A percentile compares a stretch with the other conserved stretches of the same genome.
phyloP scores from a whole-genome alignment of 345 rosid species.

The Combretum micranthum region DNA sequence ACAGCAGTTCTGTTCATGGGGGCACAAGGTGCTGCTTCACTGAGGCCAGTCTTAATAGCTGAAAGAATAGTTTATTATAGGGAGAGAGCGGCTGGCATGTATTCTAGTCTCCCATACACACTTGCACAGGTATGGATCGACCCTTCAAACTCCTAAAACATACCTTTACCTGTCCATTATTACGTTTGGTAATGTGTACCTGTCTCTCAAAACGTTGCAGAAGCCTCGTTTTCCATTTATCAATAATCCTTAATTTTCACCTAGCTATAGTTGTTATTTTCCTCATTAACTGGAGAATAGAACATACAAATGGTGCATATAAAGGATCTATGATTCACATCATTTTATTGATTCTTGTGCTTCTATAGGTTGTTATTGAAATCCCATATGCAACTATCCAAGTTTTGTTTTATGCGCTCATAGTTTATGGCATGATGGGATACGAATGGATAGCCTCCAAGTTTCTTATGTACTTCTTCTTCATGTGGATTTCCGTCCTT shows the following conservation, averaged over 20 bases:
- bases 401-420: slow-evolving; percentile 17
- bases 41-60: neutral
- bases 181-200: no score
- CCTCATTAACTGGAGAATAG: no score
- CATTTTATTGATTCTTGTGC: neutral
- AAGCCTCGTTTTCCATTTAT: no score
- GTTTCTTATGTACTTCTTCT: slow-evolving; percentile 27
- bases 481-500: slow-evolving; percentile 33
- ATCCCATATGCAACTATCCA: slow-evolving; percentile 41
- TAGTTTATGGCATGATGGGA: slow-evolving; percentile 40
- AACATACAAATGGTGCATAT: no score
- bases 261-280: no score
- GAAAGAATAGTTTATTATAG: slow-evolving; percentile 16
- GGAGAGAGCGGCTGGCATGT: slow-evolving; percentile 24
- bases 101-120: slow-evolving; percentile 16
- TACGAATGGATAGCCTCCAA: slow-evolving; percentile 39
- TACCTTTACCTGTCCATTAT: no score
- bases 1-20: slow-evolving; percentile 10
- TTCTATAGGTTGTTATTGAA: slow-evolving; percentile 35
- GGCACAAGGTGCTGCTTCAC: slow-evolving; percentile 5
- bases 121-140: slow-evolving; percentile 6
- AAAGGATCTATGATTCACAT: neutral
- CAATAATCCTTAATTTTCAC: no score
- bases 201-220: no score
- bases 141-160: no score